Conservation (phyloP, 164 flowering plant genomes). For the Pachysandra terminalis region DNA sequence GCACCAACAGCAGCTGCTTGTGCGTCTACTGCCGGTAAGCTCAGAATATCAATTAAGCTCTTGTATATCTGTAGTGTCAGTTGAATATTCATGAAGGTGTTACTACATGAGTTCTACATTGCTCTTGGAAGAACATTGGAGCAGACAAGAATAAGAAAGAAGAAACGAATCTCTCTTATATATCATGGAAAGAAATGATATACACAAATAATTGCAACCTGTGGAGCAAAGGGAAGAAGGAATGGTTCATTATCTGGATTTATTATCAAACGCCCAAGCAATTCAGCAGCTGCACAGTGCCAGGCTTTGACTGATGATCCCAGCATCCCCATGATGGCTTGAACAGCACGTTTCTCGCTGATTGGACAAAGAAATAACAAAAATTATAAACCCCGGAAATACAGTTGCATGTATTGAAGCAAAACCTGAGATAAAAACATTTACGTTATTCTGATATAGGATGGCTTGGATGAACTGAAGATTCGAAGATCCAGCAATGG, state of each 20-base stretch:
- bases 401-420: background rate
- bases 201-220: constrained; percentile 39
- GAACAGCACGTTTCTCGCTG: constrained; percentile 91
- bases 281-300: constrained; percentile 97
- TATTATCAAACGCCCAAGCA: constrained; percentile 85
- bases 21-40: constrained; percentile 74
- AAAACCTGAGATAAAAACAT: constrained; percentile 17
- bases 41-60: constrained; percentile 85
- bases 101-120: background rate
- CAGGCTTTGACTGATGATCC: constrained; percentile 80
- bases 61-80: constrained; percentile 64
- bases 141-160: background rate
- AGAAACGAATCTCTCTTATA: background rate
- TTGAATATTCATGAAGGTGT: background rate
- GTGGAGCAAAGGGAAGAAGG: constrained; percentile 79
- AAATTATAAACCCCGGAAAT: background rate
- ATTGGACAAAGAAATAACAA: constrained; percentile 10
- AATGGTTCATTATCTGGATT: constrained; percentile 96
- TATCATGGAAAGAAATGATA: background rate
- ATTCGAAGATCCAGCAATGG: constrained; percentile 89
- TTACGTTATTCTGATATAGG: constrained; percentile 85
- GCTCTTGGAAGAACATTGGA: background rate
- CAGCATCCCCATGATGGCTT: constrained; percentile 86
- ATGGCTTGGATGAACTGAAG: constrained; percentile 89
- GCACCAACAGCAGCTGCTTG: constrained; percentile 98